These are phyloP conservation scores for Fraxinus excelsior DNA, from an alignment of 257 asterid species.

Conservation along the genomic window DNA sequence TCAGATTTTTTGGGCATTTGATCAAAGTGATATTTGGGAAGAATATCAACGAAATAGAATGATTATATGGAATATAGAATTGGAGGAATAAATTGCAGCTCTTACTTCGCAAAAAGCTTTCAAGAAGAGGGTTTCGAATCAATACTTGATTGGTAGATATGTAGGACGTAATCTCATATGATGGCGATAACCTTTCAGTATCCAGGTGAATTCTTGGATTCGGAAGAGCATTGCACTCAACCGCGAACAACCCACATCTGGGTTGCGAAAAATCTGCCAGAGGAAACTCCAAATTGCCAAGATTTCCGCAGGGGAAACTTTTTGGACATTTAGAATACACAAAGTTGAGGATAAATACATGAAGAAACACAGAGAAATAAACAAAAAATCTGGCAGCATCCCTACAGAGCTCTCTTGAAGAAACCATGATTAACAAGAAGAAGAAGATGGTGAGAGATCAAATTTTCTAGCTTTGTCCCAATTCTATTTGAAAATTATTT, in stretches of 20 bases:
- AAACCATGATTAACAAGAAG: neutral
- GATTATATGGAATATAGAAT: neutral
- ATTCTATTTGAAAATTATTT: too few species aligned
- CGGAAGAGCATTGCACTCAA: conserved; percentile 4
- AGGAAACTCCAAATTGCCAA: conserved; percentile 35
- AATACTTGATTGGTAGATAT: neutral
- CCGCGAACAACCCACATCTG: conserved; percentile 40
- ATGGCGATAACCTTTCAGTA: neutral
- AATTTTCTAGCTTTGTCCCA: neutral
- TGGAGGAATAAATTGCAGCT: conserved; percentile 18
- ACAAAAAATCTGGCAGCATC: neutral
- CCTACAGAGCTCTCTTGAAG: neutral
- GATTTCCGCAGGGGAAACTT: conserved; percentile 34
- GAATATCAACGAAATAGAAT: conserved; percentile 18
- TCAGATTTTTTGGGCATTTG: neutral
- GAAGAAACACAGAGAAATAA: neutral
- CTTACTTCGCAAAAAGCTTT: fast-evolving
- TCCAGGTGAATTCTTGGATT: conserved; percentile 28
- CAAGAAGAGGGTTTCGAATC: neutral
- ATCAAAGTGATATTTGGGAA: conserved; percentile 30
- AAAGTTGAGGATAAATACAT: neutral
- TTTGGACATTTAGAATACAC: conserved; percentile 31
- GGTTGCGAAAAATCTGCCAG: neutral
- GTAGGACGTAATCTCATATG: neutral
- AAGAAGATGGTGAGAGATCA: neutral